Conservation (phyloP, 257 asterid species). For the Primulina eburnea region DNA sequence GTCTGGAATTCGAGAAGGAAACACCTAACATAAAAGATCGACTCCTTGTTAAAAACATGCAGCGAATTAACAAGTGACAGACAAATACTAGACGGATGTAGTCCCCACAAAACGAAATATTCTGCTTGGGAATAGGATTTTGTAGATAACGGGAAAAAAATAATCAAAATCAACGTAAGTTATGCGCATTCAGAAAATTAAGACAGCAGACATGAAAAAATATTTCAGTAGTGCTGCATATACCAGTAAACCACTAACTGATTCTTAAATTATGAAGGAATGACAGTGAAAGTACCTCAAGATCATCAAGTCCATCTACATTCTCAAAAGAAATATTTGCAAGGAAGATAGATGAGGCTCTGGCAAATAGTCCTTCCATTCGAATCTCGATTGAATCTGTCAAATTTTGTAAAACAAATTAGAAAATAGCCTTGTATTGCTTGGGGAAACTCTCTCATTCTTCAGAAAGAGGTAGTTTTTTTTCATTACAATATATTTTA, state of each 20-base stretch:
- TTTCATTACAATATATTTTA: background rate
- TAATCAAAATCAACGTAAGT: background rate
- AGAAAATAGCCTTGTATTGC: constrained; percentile 20
- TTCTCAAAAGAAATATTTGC: constrained; percentile 65
- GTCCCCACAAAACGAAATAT: background rate
- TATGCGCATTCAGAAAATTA: no score
- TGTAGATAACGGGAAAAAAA: background rate
- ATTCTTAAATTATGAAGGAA: constrained; percentile 1
- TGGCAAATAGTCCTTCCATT: constrained; percentile 63
- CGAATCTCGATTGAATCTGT: constrained; percentile 72
- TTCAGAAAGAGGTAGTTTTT: constrained; percentile 10
- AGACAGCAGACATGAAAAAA: background rate
- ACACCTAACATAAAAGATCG: constrained; percentile 53
- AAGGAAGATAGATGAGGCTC: constrained; percentile 58
- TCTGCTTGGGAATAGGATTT: background rate
- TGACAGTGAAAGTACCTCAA: constrained; percentile 49
- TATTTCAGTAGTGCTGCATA: background rate
- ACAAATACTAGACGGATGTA: background rate
- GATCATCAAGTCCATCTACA: constrained; percentile 63
- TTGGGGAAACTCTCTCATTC: constrained; percentile 9
- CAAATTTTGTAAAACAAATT: constrained; percentile 28
- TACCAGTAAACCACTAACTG: background rate
- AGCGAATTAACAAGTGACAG: constrained; percentile 5
- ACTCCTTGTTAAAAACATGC: constrained; percentile 26
- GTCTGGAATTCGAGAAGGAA: constrained; percentile 78